Evolutionary conservation across 345 rosid species (phyloP), one percentile per base, ranked within the genome.

Genomic region (Balakata baccata): DNA sequence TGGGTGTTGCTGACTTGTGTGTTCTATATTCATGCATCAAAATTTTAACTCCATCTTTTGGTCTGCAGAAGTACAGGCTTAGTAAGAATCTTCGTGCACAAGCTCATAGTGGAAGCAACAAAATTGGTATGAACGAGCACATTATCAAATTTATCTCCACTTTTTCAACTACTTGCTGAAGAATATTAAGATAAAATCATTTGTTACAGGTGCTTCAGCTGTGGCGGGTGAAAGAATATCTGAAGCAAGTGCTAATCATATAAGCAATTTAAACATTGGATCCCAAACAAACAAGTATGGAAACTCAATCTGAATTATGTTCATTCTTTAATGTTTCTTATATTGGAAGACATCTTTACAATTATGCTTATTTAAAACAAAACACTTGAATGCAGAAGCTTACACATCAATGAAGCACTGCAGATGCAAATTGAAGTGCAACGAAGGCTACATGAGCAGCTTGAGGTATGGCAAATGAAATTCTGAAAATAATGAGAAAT

Each of bases 81-180:
- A 86, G 98, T 84, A 93, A 93, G 87, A 93, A 90, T 78, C 89
- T 86, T 66, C 92, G 86, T 38, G 94, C 92, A 74, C 98, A 90
- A 87, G 82, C 89, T 75, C 87, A 81, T 73, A 85, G 72, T 56
- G 85, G 86, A 50, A 83, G 81, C 72, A 89, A 79, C 86, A 91
- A 87, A 80, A 82, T 83, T 61, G 91, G 97, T 88, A 86, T 73
- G 85, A 84, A 85, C 71, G 85, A 74, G 1, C 14, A 16, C 37
- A 37, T 6, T 66, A 66, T 37, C 16, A n/a, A 25, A 56, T 10
- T 22, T 47, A 23, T 57, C 45, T 60, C 7, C 13, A 43, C 63
- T 62, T 39, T 64, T 66, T 43, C 70, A 64, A 7, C 57, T 25
- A 72, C n/a, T 69, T 16, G 56, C 50, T 2, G 66, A 52, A 11